Evolutionary conservation across 192 early-diverging fungal species (phyloP), one percentile per base, ranked within the genome.

Genomic region (Backusella parvicylindrica): DNA sequence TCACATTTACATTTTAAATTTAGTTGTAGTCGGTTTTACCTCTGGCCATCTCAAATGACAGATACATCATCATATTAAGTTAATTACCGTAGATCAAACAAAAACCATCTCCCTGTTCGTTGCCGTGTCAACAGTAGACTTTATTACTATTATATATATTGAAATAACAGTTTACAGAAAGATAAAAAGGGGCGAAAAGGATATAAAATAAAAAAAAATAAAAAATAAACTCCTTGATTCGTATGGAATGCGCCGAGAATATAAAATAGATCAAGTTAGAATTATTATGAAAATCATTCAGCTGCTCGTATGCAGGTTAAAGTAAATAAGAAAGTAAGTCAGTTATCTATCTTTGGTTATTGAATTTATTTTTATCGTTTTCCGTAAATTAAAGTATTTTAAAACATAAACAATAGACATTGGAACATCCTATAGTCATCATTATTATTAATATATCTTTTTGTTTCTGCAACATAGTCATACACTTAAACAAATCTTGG

Each of bases 221-320:
- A n/a, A n/a, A n/a, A n/a, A n/a, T n/a, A n/a, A n/a, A 28, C 53
- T 28, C 53, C 53, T 60, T 60, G 53, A 60, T 60, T 60, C 26
- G 21, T n/a, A 28, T 60, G 53, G 53, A 60, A 60, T 60, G 53
- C 23, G 26, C 23, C 53, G 26, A 60, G 26, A 26, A 28, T 28
- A 60, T 60, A 60, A 23, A 60, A 60, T 60, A 60, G 53, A 60
- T 60, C 21, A 60, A 26, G 26, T 28, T 60, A 26, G 23, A 60
- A 60, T 60, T 60, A 11, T 60, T 60, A 60, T 60, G 53, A 60
- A 60, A 60, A 60, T 60, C 53, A 60, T 69, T 70, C 32, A 70
- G 68, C 40, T 40, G 68, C 26, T 31, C 40, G 68, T 28, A 70
- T 70, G 68, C 68, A 70, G 68, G 40, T 70, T 31, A 43, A 43